Conservation (phyloP, 129 eudicot species). For the Artemisia argyi region DNA sequence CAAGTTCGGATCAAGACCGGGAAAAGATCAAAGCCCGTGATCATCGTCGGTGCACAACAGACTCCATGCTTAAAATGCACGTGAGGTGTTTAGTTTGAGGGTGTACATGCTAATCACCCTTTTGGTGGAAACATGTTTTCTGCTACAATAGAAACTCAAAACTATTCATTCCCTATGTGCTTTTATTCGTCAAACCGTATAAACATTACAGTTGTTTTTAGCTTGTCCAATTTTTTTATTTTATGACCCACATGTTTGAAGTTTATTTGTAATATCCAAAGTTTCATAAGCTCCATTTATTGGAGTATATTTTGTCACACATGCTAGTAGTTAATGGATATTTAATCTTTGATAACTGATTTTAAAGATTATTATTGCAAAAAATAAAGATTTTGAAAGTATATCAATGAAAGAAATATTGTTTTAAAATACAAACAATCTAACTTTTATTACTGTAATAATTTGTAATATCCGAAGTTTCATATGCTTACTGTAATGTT, state of each 20-base stretch:
- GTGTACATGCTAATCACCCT: conserved; percentile 10
- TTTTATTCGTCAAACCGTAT: background rate
- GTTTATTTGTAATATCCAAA: too few relatives aligned
- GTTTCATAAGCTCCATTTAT: too few relatives aligned
- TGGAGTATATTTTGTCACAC: too few relatives aligned
- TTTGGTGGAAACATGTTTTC: conserved; percentile 16
- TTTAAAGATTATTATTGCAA: too few relatives aligned
- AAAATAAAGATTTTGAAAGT: too few relatives aligned
- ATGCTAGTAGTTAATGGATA: too few relatives aligned
- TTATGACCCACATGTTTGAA: background rate
- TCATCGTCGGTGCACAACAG: conserved; percentile 23
- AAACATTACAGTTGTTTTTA: background rate
- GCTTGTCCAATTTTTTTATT: background rate
- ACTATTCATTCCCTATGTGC: background rate
- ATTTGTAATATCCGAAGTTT: too few relatives aligned
- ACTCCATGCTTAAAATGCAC: conserved; percentile 24
- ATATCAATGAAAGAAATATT: too few relatives aligned
- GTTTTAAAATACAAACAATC: too few relatives aligned
- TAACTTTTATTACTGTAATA: too few relatives aligned
- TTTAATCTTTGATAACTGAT: too few relatives aligned
- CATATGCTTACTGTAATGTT: too few relatives aligned
- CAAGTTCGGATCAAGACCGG: background rate
- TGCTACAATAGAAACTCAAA: background rate
- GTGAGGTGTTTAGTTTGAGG: conserved; percentile 30
- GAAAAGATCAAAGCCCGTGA: background rate